These are phyloP conservation scores for Hypsizygus ulmarius DNA, from an alignment of 1,284 basidiomycete species.

Conservation along the genomic window DNA sequence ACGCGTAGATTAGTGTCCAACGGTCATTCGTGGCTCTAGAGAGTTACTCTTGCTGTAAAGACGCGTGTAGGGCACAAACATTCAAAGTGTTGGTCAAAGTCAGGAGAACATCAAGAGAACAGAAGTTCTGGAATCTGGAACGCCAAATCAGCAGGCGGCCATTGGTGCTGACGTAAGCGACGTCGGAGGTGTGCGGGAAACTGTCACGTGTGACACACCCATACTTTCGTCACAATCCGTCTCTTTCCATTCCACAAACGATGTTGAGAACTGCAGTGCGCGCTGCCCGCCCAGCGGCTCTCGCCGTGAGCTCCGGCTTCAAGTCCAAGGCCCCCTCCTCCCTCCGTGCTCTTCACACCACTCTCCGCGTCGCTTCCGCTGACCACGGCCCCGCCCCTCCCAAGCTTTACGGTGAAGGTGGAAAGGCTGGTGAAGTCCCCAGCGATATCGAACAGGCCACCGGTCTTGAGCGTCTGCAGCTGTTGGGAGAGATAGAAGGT, in stretches of 20 bases:
- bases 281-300: constrained; percentile 36
- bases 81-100: too few relatives aligned
- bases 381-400: constrained; percentile 55
- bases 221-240: constrained; percentile 19
- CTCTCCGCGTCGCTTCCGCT: constrained; percentile 48
- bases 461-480: constrained; percentile 94
- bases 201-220: constrained; percentile 23
- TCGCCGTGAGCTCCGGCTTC: constrained; percentile 32
- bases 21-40: too few relatives aligned
- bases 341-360: constrained; percentile 57
- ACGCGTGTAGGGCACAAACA: too few relatives aligned
- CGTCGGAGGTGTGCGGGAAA: constrained; percentile 17
- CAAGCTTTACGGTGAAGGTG: constrained; percentile 71
- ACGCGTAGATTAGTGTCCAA: not conserved
- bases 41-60: too few relatives aligned
- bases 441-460: constrained; percentile 91
- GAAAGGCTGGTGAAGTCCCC: constrained; percentile 75
- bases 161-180: not conserved
- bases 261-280: constrained; percentile 42
- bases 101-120: too few relatives aligned
- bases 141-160: not conserved
- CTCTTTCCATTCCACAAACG: constrained; percentile 23
- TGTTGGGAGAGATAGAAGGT: constrained; percentile 87
- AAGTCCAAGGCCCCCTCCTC: constrained; percentile 28
- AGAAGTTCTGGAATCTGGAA: too few relatives aligned